phyloP scores from a whole-genome alignment of 148 eudicot species.

The Selenicereus undatus region DNA sequence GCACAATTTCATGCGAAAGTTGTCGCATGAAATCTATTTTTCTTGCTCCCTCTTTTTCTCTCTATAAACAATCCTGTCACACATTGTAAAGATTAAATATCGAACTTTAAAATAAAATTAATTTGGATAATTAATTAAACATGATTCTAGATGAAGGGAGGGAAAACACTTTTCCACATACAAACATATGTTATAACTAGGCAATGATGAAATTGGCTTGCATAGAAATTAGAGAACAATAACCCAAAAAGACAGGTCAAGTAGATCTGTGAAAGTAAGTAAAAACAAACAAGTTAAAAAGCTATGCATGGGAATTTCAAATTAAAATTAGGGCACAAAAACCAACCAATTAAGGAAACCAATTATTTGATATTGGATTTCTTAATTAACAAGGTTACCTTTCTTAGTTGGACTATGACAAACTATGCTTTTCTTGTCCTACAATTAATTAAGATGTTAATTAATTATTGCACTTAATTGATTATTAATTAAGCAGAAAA shows the following conservation, averaged over 20 bases:
- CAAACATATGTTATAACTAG: too few relatives aligned
- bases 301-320: background rate
- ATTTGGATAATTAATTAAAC: too few relatives aligned
- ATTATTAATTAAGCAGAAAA: too few relatives aligned
- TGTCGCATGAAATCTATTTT: too few relatives aligned
- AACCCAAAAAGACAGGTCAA: conserved; percentile 18
- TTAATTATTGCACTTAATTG: too few relatives aligned
- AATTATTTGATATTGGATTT: background rate
- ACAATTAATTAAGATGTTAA: conserved; percentile 26
- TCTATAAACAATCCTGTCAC: too few relatives aligned
- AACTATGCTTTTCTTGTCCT: conserved; percentile 82
- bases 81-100: too few relatives aligned
- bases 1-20: too few relatives aligned
- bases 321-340: conserved; percentile 12
- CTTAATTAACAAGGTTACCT: conserved; percentile 6
- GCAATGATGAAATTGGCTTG: background rate
- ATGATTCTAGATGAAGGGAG: too few relatives aligned
- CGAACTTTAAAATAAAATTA: too few relatives aligned
- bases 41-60: too few relatives aligned
- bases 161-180: too few relatives aligned
- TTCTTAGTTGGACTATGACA: conserved; percentile 53
- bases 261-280: conserved; percentile 16
- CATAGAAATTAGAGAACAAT: conserved; percentile 18
- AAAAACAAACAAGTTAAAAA: conserved; percentile 1
- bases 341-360: background rate